Conservation (phyloP, 73 alveolate species). For the Stentor coeruleus region DNA sequence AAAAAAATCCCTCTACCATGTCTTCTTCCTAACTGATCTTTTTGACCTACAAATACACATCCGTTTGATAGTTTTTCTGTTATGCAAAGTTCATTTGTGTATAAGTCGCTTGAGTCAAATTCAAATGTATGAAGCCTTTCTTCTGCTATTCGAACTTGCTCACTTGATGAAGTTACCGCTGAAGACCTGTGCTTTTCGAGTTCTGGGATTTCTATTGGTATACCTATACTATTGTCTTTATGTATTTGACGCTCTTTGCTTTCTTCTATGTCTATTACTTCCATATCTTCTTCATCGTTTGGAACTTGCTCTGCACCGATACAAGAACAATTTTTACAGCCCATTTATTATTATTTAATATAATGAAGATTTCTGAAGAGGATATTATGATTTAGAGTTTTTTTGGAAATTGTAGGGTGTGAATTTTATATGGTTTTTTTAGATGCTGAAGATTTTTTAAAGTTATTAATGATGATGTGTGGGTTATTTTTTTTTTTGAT, state of each 20-base stretch:
- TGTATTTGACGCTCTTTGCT: background rate
- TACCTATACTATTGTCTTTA: background rate
- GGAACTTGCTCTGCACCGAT: background rate
- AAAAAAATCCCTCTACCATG: slow-evolving; percentile 31
- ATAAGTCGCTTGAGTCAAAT: too few species aligned
- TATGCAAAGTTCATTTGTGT: too few species aligned
- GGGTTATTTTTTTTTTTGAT: too few species aligned
- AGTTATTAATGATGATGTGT: too few species aligned
- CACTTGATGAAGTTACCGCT: background rate
- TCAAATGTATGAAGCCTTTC: background rate
- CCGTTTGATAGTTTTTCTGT: too few species aligned
- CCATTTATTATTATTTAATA: background rate
- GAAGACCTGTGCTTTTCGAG: background rate
- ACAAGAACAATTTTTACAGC: background rate
- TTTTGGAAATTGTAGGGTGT: too few species aligned
- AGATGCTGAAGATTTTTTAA: too few species aligned
- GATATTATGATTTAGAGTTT: too few species aligned
- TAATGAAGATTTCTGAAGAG: too few species aligned
- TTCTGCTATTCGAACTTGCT: background rate
- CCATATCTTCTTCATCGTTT: background rate
- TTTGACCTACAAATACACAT: too few species aligned
- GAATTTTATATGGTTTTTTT: too few species aligned
- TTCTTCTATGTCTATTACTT: background rate
- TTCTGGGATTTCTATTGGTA: background rate
- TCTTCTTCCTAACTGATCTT: too few species aligned